phyloP scores from a whole-genome alignment of 192 early-diverging fungal genomes.

The Backusella australiensis region DNA sequence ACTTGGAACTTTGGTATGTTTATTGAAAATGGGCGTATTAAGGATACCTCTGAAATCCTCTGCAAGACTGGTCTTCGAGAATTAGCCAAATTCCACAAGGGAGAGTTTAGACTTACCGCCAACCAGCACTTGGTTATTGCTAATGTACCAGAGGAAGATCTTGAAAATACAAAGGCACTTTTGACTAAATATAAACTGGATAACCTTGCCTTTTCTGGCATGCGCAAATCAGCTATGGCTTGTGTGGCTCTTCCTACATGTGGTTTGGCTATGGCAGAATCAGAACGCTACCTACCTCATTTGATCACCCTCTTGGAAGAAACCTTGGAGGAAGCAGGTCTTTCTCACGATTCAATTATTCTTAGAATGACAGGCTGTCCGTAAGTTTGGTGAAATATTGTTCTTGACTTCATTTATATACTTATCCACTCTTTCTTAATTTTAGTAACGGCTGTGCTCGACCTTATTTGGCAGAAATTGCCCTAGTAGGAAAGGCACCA shows the following conservation, averaged over 20 bases:
- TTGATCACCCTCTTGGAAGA: constrained; percentile 78
- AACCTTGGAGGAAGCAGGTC: constrained; percentile 74
- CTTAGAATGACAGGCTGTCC: constrained; percentile 98
- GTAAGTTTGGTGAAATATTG: background rate
- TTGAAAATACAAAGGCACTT: constrained; percentile 61
- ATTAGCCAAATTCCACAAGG: constrained; percentile 72
- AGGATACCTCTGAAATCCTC: constrained; percentile 67
- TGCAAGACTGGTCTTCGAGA: constrained; percentile 76
- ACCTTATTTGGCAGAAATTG: constrained; percentile 92
- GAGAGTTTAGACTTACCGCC: constrained; percentile 85
- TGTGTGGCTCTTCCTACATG: constrained; percentile 95
- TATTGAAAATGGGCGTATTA: constrained; percentile 90
- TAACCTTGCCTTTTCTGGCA: constrained; percentile 73
- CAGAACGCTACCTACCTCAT: constrained; percentile 88
- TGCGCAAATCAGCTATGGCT: constrained; percentile 88
- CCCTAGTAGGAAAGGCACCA: constrained; percentile 92
- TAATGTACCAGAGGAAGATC: constrained; percentile 71
- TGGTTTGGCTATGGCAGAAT: constrained; percentile 93
- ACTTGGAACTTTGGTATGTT: constrained; percentile 82
- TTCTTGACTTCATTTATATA: too few species aligned
- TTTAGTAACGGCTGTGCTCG: constrained; percentile 84
- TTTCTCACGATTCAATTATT: constrained; percentile 84
- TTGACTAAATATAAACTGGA: constrained; percentile 77
- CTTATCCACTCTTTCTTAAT: background rate
- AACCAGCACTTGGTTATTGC: constrained; percentile 90